These are phyloP conservation scores for Mortierella claussenii DNA, from an alignment of 192 early-diverging fungal genomes.

Conservation along the genomic window DNA sequence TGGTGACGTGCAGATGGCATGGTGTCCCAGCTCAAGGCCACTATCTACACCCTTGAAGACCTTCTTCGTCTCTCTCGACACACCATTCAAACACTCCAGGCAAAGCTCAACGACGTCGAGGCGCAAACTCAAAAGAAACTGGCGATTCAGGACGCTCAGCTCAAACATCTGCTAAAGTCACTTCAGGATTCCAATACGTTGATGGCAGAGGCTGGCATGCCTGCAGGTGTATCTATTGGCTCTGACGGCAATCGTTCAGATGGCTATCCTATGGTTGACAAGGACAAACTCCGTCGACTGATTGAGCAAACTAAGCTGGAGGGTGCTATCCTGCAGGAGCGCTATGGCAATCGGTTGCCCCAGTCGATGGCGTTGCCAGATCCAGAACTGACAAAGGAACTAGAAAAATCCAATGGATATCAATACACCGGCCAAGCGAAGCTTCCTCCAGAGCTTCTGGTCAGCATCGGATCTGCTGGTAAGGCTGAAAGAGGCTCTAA, in stretches of 20 bases:
- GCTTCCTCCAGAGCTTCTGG: conserved; percentile 10
- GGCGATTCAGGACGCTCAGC: conserved; percentile 72
- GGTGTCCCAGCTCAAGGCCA: conserved; percentile 74
- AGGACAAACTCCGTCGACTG: conserved; percentile 31
- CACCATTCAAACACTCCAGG: conserved; percentile 78
- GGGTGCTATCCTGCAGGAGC: conserved; percentile 37
- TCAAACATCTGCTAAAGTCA: conserved; percentile 71
- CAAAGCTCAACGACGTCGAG: conserved; percentile 73
- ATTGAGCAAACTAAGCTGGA: conserved; percentile 53
- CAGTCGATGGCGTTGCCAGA: conserved; percentile 19
- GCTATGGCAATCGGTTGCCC: conserved; percentile 39
- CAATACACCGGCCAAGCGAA: conserved; percentile 14
- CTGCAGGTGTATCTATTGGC: conserved; percentile 8
- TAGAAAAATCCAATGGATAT: conserved; percentile 34
- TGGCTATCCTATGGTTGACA: conserved; percentile 33
- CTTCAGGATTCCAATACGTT: conserved; percentile 66
- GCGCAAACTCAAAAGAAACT: conserved; percentile 76
- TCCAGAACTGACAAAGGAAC: conserved; percentile 17
- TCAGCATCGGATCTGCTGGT: background rate
- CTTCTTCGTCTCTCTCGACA: conserved; percentile 81
- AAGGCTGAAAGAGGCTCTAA: conserved; percentile 3
- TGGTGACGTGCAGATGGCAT: conserved; percentile 55
- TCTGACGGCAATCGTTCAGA: conserved; percentile 2
- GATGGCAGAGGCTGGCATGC: conserved; percentile 57
- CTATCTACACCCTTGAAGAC: conserved; percentile 74